Base-by-base conservation (phyloP, 140 eudicot genomes). In the Ambrosia hybrid region DNA sequence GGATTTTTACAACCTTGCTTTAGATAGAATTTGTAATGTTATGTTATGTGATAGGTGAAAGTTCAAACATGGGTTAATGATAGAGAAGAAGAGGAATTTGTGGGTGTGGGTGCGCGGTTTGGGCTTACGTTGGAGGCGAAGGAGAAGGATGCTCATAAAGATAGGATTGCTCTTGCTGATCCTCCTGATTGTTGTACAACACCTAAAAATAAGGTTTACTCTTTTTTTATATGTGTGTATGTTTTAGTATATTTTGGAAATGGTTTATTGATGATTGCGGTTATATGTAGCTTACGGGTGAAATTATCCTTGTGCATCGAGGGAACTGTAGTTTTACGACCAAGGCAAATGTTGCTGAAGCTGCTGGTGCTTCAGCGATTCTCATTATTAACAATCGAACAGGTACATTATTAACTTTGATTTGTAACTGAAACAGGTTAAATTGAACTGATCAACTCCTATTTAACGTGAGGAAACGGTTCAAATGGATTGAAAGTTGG, bases 291-390 rank as follows among this genome's bases (percentile, higher is more conserved):
- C 89, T 93, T 78, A 84, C 97, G 1, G 99, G 97, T 63, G 97
- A 93, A 82, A 88, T 79, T 76, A 90, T 93, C 76, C 77, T 93
- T 71, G 97, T 93, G 69, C 88, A 93, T 76, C 94, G 99, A 30
- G 99, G 99, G 49, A 88, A 88, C 49, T 93, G 97, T 77, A 93
- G 99, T 78, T 93, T 93, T 77, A 91, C 96, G 8, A 71, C 85
- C 34, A 93, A 93, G 86, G 91, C 97, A 77, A 88, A 88, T 78
- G 87, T 93, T 73, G 99, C 97, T 41, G 97, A 93, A 81, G 94
- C 86, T 81, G 99, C 99, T 70, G 96, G 96, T 60, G 99, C 97
- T 65, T 93, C 99, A 39, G 99, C 99, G 21, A 77, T 93, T 67
- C 84, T 93, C 55, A 90, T 93, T 69, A 84, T 93, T 34, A 93